A percentile compares a stretch with the other conserved stretches of the same genome.
Conservation (phyloP, 306 rosid genomes). For the Lupinus albus region DNA sequence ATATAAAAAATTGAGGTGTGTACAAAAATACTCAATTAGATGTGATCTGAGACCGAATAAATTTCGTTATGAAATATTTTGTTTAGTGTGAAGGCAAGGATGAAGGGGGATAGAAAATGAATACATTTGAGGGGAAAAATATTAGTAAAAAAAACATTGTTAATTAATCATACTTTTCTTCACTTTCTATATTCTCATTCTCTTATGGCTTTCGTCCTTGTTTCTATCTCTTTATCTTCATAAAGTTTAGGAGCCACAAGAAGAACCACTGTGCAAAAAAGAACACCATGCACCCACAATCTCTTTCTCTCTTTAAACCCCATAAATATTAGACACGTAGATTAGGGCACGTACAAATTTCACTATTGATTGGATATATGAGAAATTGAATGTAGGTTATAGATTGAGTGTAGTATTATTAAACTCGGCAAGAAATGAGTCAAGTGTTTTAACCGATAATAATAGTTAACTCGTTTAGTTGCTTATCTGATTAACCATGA, state of each 20-base stretch:
- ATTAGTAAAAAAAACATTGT: too few species aligned
- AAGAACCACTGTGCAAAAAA: conserved; percentile 77
- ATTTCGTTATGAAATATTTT: conserved; percentile 54
- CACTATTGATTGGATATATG: conserved; percentile 28
- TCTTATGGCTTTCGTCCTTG: conserved; percentile 39
- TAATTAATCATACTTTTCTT: conserved; percentile 49
- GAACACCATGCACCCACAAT: conserved; percentile 59
- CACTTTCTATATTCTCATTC: conserved; percentile 40
- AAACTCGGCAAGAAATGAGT: too few species aligned
- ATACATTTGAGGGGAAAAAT: conserved; percentile 39
- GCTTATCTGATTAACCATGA: too few species aligned
- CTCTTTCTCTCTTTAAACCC: conserved; percentile 36
- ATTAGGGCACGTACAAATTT: conserved; percentile 32
- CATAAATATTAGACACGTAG: conserved; percentile 35
- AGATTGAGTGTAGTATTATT: too few species aligned
- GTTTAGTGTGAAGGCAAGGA: conserved; percentile 64
- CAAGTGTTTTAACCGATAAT: too few species aligned
- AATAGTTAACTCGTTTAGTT: too few species aligned
- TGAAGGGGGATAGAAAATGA: conserved; percentile 30
- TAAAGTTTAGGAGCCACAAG: conserved; percentile 80
- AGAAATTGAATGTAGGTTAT: too few species aligned
- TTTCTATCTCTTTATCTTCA: conserved; percentile 46
- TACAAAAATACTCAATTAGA: too few species aligned
- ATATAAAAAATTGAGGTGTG: too few species aligned
- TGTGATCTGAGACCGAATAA: too few species aligned